Evolutionary conservation across 305 asterid genomes (phyloP), one percentile per base, ranked within the genome.

Genomic region (Fraxinus baroniana): DNA sequence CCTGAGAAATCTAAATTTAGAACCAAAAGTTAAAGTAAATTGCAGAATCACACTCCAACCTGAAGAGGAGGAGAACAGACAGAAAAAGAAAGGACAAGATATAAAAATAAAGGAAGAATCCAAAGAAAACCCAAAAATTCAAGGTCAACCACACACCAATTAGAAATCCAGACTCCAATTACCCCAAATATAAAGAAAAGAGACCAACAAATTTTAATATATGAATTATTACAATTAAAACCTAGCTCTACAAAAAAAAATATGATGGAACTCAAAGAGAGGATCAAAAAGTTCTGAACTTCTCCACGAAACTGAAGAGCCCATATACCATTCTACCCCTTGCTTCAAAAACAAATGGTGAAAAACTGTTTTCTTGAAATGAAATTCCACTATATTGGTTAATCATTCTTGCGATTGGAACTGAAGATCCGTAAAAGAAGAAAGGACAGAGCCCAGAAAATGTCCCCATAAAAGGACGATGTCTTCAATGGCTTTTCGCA

Each of bases 391-490:
- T 77, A 57, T 46, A 32, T 39, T 76, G 26, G 79, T 3, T 64
- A 9, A 66, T 26, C 8, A 66, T 64, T 24, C 35, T 4, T 44
- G 82, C 85, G 70, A 78, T 68, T 28, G 13, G 80, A 79, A 81
- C 81, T 20, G 78, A 84, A 84, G 90, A 89, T 87, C 90, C 78
- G 85, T 46, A 78, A 46, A 86, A 20, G 39, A 57, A 52, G 81
- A 12, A 68, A 81, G 78, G 75, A 46, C 80, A 20, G 74, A 74
- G 64, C 78, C 71, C 70, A 70, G 76, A 62, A 49, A 49, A 52
- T 80, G 49, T 17, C 81, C 52, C 52, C 57, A 44, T 83, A 76
- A 80, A 87, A 68, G 77, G 55, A 37, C 87, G 86, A 74, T 18
- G 77, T 80, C 86, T 80, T 81, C 52, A 62, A 82, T 62, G 85